These are phyloP conservation scores for Mortierella antarctica DNA, from an alignment of 192 early-diverging fungal species.

Conservation along the genomic window DNA sequence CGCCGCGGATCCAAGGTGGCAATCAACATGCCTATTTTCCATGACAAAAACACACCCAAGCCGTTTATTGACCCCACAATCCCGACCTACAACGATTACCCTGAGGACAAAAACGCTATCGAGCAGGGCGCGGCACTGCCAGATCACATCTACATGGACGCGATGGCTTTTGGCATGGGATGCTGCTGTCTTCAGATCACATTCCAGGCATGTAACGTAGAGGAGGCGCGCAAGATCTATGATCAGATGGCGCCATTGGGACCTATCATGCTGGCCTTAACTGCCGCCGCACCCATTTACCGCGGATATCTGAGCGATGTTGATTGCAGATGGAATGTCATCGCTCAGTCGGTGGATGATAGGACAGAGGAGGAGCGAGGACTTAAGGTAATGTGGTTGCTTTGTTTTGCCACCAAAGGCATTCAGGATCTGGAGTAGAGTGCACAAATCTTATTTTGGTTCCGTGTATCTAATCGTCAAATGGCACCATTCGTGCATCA, in stretches of 20 bases:
- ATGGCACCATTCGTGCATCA: slow-evolving; percentile 52
- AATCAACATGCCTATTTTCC: slow-evolving; percentile 97
- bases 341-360: slow-evolving; percentile 93
- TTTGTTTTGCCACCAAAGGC: neutral
- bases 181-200: slow-evolving; percentile 98
- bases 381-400: slow-evolving; percentile 58
- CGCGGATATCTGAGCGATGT: slow-evolving; percentile 95
- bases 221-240: slow-evolving; percentile 92
- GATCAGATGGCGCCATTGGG: slow-evolving; percentile 93
- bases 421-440: neutral
- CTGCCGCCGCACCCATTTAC: slow-evolving; percentile 92
- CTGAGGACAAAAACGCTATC: slow-evolving; percentile 76
- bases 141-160: slow-evolving; percentile 96
- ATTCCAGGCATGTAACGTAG: slow-evolving; percentile 93
- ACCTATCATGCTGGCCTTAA: slow-evolving; percentile 94
- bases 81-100: slow-evolving; percentile 69
- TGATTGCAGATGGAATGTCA: slow-evolving; percentile 98
- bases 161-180: slow-evolving; percentile 99
- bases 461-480: slow-evolving; percentile 19
- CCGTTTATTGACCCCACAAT: slow-evolving; percentile 88
- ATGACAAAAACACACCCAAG: slow-evolving; percentile 87
- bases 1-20: slow-evolving; percentile 93
- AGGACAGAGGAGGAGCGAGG: slow-evolving; percentile 93
- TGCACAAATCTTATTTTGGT: slow-evolving; percentile 1
- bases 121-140: slow-evolving; percentile 83